phyloP scores from a whole-genome alignment of 1,284 basidiomycete genomes.

The Tilletia caries region DNA sequence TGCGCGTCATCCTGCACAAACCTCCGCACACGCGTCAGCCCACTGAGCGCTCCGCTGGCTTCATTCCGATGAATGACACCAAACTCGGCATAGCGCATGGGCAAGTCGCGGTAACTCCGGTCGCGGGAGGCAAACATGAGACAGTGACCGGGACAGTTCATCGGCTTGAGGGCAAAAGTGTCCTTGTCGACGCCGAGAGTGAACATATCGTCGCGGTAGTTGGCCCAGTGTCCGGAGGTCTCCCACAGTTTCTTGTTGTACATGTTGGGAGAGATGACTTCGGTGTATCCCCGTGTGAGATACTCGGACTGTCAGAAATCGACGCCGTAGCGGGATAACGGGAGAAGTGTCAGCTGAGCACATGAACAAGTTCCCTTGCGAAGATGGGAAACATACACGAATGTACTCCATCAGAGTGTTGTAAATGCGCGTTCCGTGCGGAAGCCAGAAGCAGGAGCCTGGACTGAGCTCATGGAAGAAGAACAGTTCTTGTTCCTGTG shows the following conservation, averaged over 20 bases:
- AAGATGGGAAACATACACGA: constrained; percentile 15
- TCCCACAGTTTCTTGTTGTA: constrained; percentile 96
- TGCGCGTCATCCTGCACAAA: constrained; percentile 98
- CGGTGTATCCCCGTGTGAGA: constrained; percentile 58
- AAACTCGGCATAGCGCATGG: constrained; percentile 96
- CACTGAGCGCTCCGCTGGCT: constrained; percentile 88
- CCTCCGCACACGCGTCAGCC: constrained; percentile 85
- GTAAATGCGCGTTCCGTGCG: constrained; percentile 95
- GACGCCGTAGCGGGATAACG: neutral
- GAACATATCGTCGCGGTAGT: constrained; percentile 89
- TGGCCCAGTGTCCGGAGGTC: constrained; percentile 96
- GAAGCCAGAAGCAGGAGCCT: constrained; percentile 93
- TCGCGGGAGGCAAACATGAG: constrained; percentile 93
- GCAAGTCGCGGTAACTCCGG: constrained; percentile 90
- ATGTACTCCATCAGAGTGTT: constrained; percentile 88
- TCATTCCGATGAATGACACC: constrained; percentile 97
- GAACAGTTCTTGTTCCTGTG: constrained; percentile 76
- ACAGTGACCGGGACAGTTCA: constrained; percentile 99
- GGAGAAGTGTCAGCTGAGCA: neutral
- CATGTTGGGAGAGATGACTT: constrained; percentile 94
- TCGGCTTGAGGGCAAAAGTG: constrained; percentile 65
- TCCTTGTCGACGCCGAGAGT: constrained; percentile 89
- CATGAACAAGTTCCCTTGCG: too few species aligned
- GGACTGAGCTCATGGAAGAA: constrained; percentile 97
- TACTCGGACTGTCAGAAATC: constrained; percentile 53